A percentile compares a stretch with the other conserved stretches of the same genome.
Evolutionary conservation across 1,284 basidiomycete species (phyloP).

Genomic region (Cystobasidiaceae sp.): DNA sequence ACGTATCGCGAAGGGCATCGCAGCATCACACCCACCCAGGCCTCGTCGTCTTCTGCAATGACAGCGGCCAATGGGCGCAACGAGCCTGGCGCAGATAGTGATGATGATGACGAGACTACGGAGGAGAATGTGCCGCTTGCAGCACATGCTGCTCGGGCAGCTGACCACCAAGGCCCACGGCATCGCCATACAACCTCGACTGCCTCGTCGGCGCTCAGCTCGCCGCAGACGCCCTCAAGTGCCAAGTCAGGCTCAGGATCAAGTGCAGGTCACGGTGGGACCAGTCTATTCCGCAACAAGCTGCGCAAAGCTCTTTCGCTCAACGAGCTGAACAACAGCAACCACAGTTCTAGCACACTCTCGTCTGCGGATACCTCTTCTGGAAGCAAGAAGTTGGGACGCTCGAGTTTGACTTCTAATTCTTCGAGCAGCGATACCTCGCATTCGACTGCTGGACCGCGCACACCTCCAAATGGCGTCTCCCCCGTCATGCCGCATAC

Average conservation of each 20-base stretch:
- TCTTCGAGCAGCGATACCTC: slow-evolving; percentile 20
- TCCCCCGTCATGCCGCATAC: slow-evolving; percentile 3
- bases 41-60: background rate
- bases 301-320: slow-evolving; percentile 24
- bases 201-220: slow-evolving; percentile 16
- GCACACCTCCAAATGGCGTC: slow-evolving; percentile 30
- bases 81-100: background rate
- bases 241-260: slow-evolving; percentile 8
- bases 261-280: background rate
- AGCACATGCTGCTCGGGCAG: background rate
- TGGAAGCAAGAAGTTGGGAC: slow-evolving; percentile 13
- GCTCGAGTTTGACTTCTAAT: slow-evolving; percentile 25
- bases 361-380: slow-evolving; percentile 11
- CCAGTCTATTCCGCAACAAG: slow-evolving; percentile 16
- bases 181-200: slow-evolving; percentile 9
- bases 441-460: slow-evolving; percentile 28
- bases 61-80: background rate
- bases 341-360: background rate
- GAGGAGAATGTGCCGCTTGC: background rate
- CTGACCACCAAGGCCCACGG: background rate
- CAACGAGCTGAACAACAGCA: slow-evolving; percentile 21
- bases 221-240: slow-evolving; percentile 10
- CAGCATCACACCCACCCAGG: slow-evolving; percentile 27
- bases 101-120: slow-evolving; percentile 21
- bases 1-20: slow-evolving; percentile 13